These are phyloP conservation scores for Daldinia vernicosa DNA, from an alignment of 495 filamentous ascomycete species.

Conservation along the genomic window DNA sequence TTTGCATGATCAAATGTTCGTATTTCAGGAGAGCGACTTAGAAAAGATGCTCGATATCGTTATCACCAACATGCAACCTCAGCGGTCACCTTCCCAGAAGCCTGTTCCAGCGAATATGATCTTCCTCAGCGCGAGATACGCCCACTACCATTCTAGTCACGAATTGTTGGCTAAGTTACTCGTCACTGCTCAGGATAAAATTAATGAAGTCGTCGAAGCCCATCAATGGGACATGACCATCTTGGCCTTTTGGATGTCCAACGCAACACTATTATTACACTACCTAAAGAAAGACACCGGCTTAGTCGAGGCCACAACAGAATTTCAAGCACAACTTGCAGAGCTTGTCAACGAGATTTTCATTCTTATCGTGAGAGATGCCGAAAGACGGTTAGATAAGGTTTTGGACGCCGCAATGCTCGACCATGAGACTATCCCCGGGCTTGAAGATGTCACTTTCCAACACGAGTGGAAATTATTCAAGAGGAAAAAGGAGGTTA, in stretches of 20 bases:
- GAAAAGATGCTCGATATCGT: slow-evolving; percentile 91
- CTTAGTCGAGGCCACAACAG: slow-evolving; percentile 79
- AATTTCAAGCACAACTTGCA: slow-evolving; percentile 91
- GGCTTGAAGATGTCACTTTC: slow-evolving; percentile 94
- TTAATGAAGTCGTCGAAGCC: slow-evolving; percentile 91
- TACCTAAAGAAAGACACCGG: slow-evolving; percentile 96
- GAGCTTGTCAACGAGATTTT: slow-evolving; percentile 99
- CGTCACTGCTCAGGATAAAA: slow-evolving; percentile 90
- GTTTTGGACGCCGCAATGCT: slow-evolving; percentile 91
- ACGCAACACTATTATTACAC: slow-evolving; percentile 91
- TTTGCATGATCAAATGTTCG: slow-evolving; percentile 99
- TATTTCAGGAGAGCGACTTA: slow-evolving; percentile 95
- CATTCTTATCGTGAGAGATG: slow-evolving; percentile 96
- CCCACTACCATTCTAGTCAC: slow-evolving; percentile 91
- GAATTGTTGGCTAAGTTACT: slow-evolving; percentile 85
- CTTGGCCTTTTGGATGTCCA: slow-evolving; percentile 98
- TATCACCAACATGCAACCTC: slow-evolving; percentile 98
- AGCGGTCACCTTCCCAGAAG: slow-evolving; percentile 94
- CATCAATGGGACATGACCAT: slow-evolving; percentile 99
- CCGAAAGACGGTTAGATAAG: slow-evolving; percentile 97
- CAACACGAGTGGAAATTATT: slow-evolving; percentile 99
- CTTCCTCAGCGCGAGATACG: slow-evolving; percentile 94
- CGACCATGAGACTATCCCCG: slow-evolving; percentile 97
- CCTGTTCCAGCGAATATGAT: slow-evolving; percentile 97
- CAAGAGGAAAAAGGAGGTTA: slow-evolving; percentile 85